Conservation (phyloP, 2,329 filamentous ascomycete species). For the Penicillium vulpinum region DNA sequence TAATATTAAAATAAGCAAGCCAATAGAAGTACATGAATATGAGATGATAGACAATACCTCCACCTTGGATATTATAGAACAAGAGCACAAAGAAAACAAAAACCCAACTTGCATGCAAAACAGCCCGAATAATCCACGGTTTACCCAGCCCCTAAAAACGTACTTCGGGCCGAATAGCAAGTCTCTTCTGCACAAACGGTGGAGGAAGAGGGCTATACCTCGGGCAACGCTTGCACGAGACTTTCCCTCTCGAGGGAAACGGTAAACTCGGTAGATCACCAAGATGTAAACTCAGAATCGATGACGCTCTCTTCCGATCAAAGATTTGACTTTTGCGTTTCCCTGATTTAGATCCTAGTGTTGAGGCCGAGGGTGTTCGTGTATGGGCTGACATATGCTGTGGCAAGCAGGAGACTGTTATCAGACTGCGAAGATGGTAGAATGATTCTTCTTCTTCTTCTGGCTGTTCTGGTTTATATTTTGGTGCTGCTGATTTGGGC, state of each 20-base stretch:
- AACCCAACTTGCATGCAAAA: not conserved
- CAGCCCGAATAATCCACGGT: not conserved
- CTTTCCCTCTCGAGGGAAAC: conserved; percentile 6
- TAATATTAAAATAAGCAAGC: not conserved
- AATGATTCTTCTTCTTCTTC: conserved; percentile 22
- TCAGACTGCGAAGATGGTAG: conserved; percentile 22
- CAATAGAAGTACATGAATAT: not conserved
- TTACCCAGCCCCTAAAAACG: conserved; percentile 11
- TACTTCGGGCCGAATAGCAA: conserved; percentile 19
- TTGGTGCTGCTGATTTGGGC: too few species aligned
- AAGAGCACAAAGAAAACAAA: not conserved
- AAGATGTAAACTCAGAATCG: conserved; percentile 19
- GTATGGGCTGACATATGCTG: conserved; percentile 1
- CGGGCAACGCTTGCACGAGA: conserved; percentile 12
- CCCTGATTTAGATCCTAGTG: not conserved
- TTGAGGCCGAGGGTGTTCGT: not conserved
- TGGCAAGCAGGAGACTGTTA: conserved; percentile 18
- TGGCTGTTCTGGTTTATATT: not conserved
- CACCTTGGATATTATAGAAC: not conserved
- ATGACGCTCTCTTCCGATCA: conserved; percentile 20
- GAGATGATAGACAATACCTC: not conserved
- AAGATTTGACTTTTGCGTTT: not conserved
- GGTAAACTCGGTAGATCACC: conserved; percentile 14
- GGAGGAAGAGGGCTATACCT: conserved; percentile 24
- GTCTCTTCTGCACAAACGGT: conserved; percentile 10